Conservation (phyloP, 805 yeast genomes). For the Brettanomyces custersianus region DNA sequence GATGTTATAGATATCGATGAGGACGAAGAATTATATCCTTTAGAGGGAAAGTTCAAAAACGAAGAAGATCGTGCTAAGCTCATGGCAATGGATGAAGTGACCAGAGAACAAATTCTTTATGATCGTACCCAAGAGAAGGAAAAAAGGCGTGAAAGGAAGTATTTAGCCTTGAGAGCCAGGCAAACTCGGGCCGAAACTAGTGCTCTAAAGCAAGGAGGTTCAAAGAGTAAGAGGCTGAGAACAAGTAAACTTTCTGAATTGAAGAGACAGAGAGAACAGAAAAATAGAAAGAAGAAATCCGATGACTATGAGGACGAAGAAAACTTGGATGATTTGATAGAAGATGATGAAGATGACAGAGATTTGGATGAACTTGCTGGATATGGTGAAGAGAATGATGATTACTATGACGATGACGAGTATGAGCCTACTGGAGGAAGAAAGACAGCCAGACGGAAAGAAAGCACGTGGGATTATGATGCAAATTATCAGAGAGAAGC, state of each 20-base stretch:
- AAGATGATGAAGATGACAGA: conserved; percentile 27
- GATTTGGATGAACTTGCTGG: conserved; percentile 32
- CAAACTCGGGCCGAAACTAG: conserved; percentile 36
- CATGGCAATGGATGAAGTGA: conserved; percentile 79
- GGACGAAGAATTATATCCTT: conserved; percentile 73
- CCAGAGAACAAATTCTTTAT: conserved; percentile 82
- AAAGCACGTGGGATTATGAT: conserved; percentile 18
- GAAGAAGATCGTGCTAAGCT: conserved; percentile 61
- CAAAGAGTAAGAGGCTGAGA: conserved; percentile 19
- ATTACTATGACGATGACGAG: conserved; percentile 19
- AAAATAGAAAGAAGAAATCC: conserved; percentile 21
- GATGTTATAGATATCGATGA: conserved; percentile 29
- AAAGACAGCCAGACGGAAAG: conserved; percentile 18
- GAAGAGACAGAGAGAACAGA: conserved; percentile 28
- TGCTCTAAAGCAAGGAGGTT: conserved; percentile 20
- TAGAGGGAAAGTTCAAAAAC: conserved; percentile 85
- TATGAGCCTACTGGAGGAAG: conserved; percentile 14
- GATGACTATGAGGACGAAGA: conserved; percentile 22
- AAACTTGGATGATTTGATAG: conserved; percentile 22
- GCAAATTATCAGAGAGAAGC: conserved; percentile 31
- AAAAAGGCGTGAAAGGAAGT: conserved; percentile 73
- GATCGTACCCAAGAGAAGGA: conserved; percentile 92
- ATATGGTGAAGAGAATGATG: conserved; percentile 25
- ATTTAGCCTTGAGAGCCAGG: conserved; percentile 74
- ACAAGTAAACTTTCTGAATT: conserved; percentile 27